Percentiles rank a stretch among this genome's conserved stretches.
Conservation (phyloP, 352 stramenopile species). For the Peronosclerospora sorghi region DNA sequence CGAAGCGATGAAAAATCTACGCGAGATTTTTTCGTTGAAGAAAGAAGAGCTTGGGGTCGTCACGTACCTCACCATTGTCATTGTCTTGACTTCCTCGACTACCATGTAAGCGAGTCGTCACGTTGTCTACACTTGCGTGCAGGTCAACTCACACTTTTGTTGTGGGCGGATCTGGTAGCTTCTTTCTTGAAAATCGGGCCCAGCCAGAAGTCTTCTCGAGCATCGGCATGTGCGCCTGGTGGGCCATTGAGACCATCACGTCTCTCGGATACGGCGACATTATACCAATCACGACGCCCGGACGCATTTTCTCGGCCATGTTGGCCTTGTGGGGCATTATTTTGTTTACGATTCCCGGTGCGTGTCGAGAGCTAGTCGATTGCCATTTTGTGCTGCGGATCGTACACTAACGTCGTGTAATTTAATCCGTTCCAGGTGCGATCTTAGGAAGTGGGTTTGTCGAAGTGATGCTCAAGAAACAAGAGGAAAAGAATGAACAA, state of each 20-base stretch:
- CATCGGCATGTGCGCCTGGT: conserved; percentile 66
- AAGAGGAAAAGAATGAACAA: conserved; percentile 34
- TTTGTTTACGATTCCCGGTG: conserved; percentile 71
- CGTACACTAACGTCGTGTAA: conserved; percentile 17
- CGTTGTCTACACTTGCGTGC: not conserved
- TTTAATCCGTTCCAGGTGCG: conserved; percentile 47
- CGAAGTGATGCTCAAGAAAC: conserved; percentile 79
- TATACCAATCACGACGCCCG: conserved; percentile 54
- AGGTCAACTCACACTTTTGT: not conserved
- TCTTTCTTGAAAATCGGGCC: conserved; percentile 66
- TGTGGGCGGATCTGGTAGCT: conserved; percentile 18
- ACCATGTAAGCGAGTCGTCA: conserved; percentile 48
- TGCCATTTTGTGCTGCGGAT: too few relatives aligned
- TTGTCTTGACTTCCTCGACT: conserved; percentile 73
- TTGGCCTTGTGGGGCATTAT: conserved; percentile 81
- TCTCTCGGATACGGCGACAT: conserved; percentile 82
- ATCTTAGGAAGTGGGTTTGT: conserved; percentile 73
- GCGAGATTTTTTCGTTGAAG: conserved; percentile 63
- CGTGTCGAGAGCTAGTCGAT: too few relatives aligned
- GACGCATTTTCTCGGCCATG: conserved; percentile 61
- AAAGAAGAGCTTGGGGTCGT: conserved; percentile 69
- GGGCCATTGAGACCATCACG: conserved; percentile 76
- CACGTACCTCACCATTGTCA: conserved; percentile 66
- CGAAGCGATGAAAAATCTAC: conserved; percentile 63
- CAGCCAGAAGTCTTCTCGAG: conserved; percentile 73